Conservation (phyloP, 2,329 filamentous ascomycete genomes). For the Stachybotrys echinatus region DNA sequence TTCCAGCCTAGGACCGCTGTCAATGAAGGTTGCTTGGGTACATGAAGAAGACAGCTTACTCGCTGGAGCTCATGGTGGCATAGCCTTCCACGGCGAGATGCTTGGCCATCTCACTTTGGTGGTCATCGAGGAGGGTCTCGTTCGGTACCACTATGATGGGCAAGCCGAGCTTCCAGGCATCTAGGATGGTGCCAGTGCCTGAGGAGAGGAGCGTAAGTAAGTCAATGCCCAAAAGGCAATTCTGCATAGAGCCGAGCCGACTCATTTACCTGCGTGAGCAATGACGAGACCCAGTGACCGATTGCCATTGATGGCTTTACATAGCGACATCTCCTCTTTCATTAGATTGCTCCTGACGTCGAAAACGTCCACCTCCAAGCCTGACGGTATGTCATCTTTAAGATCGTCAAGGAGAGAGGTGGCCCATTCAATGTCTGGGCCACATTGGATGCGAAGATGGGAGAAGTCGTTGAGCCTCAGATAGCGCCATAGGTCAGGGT, state of each 20-base stretch:
- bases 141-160: conserved; percentile 91
- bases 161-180: conserved; percentile 67
- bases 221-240: background rate
- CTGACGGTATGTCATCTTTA: conserved; percentile 16
- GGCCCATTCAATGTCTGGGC: conserved; percentile 51
- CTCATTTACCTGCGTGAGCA: conserved; percentile 73
- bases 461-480: conserved; percentile 61
- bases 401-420: conserved; percentile 11
- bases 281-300: conserved; percentile 68
- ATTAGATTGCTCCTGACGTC: conserved; percentile 26
- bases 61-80: conserved; percentile 63
- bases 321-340: conserved; percentile 47
- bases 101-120: conserved; percentile 81
- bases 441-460: conserved; percentile 74
- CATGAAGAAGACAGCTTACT: conserved; percentile 38
- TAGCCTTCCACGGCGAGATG: conserved; percentile 72
- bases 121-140: conserved; percentile 74
- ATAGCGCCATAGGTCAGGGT: conserved; percentile 54
- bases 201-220: conserved; percentile 1
- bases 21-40: background rate
- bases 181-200: conserved; percentile 89
- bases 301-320: conserved; percentile 39
- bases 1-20: conserved; percentile 11
- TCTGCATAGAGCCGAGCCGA: no score
- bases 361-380: conserved; percentile 22